A percentile compares a stretch with the other conserved stretches of the same genome.
phyloP scores from a whole-genome alignment of 2,329 filamentous ascomycete genomes.

The Ophiocordyceps camponoti-floridani region DNA sequence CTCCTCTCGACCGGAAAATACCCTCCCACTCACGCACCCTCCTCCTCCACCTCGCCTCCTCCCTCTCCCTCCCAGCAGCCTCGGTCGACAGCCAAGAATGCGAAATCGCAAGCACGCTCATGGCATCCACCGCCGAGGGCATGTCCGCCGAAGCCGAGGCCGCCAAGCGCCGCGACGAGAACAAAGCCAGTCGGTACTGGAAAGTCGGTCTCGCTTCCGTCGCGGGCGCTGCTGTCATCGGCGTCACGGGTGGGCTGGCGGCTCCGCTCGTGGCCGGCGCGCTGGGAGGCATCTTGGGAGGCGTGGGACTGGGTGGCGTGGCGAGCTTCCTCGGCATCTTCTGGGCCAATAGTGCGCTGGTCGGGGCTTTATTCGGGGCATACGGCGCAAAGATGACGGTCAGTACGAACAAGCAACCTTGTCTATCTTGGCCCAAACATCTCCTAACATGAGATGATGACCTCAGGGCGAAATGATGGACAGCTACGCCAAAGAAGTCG shows the following conservation, averaged over 20 bases:
- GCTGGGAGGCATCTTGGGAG: slow-evolving; percentile 69
- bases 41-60: slow-evolving; percentile 48
- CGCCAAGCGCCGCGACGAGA: slow-evolving; percentile 53
- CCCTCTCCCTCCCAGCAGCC: slow-evolving; percentile 42
- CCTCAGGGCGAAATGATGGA: slow-evolving; percentile 65
- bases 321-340: slow-evolving; percentile 75
- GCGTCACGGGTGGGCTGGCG: slow-evolving; percentile 78
- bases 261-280: slow-evolving; percentile 77
- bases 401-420: slow-evolving; percentile 4
- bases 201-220: slow-evolving; percentile 83
- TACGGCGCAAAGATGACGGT: slow-evolving; percentile 62
- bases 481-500: slow-evolving; percentile 69
- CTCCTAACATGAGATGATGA: no score
- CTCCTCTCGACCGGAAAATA: slow-evolving; percentile 59
- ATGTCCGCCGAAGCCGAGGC: slow-evolving; percentile 65
- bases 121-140: slow-evolving; percentile 32
- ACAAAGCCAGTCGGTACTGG: slow-evolving; percentile 57
- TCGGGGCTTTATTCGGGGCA: slow-evolving; percentile 76
- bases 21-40: slow-evolving; percentile 55
- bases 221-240: slow-evolving; percentile 77
- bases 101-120: slow-evolving; percentile 56
- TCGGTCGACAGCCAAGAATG: slow-evolving; percentile 53
- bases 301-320: slow-evolving; percentile 68
- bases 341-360: slow-evolving; percentile 69
- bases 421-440: no score